Percentiles rank a stretch among this genome's conserved stretches.
Evolutionary conservation across 2,329 filamentous ascomycete genomes (phyloP).

Genomic region (Penicillium sp.): DNA sequence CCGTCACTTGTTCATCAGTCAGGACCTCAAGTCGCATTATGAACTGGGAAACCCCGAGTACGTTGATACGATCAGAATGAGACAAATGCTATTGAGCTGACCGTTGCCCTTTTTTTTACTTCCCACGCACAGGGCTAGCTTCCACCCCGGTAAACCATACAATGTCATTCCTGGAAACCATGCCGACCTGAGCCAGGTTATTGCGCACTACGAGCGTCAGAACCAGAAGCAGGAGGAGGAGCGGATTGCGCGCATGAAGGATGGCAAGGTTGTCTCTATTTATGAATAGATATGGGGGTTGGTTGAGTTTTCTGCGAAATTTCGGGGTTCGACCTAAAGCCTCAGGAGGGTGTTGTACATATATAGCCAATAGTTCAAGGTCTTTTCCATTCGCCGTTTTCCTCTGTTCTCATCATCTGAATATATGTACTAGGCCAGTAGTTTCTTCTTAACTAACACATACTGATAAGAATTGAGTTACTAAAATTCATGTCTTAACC

Average conservation of each 20-base stretch:
- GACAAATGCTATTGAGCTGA: constrained; percentile 13
- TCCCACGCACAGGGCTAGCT: constrained; percentile 52
- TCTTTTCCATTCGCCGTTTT: constrained; percentile 32
- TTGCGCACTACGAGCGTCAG: constrained; percentile 66
- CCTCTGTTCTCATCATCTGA: constrained; percentile 24
- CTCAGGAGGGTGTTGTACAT: constrained; percentile 40
- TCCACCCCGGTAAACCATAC: constrained; percentile 67
- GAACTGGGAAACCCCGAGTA: constrained; percentile 69
- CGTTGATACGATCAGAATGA: constrained; percentile 37
- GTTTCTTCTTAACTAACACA: background rate
- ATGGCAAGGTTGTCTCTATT: constrained; percentile 49
- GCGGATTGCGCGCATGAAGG: constrained; percentile 54
- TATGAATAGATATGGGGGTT: constrained; percentile 45
- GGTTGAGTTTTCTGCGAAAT: constrained; percentile 26
- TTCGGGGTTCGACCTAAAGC: constrained; percentile 31
- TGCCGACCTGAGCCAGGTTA: constrained; percentile 63
- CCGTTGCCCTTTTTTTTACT: constrained; percentile 2
- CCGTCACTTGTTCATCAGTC: constrained; percentile 62
- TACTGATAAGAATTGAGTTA: background rate
- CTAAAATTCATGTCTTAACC: too few relatives aligned
- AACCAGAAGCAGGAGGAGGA: constrained; percentile 61
- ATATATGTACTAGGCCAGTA: background rate
- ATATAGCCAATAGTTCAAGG: constrained; percentile 38
- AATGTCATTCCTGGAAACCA: constrained; percentile 67
- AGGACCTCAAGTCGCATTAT: constrained; percentile 48